A percentile compares a stretch with the other conserved stretches of the same genome.
Conservation (phyloP, 169 alveolate genomes). For the Plasmodium inui region DNA sequence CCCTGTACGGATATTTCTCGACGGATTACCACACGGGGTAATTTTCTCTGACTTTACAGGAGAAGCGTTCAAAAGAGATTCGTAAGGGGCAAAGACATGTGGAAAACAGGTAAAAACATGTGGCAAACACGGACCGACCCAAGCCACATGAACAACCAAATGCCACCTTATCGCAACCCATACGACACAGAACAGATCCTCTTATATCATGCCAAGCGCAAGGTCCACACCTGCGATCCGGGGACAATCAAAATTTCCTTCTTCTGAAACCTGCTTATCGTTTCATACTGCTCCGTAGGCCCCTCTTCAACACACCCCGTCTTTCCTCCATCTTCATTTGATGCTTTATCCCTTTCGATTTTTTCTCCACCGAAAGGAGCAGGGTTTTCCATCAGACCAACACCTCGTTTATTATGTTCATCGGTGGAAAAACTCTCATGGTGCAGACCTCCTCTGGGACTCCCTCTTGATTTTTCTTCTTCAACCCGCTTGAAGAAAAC, state of each 20-base stretch:
- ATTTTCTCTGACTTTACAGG: background rate
- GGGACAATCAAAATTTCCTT: conserved; percentile 47
- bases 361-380: background rate
- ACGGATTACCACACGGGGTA: background rate
- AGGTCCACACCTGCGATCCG: conserved; percentile 58
- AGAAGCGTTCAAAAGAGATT: background rate
- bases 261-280: conserved; percentile 59
- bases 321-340: background rate
- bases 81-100: background rate
- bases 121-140: background rate
- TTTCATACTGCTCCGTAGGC: background rate
- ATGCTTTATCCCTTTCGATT: background rate
- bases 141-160: background rate
- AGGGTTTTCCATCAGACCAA: conserved; percentile 2
- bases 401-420: background rate
- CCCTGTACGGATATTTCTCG: background rate
- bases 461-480: background rate
- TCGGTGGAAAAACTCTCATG: background rate
- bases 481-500: conserved; percentile 10
- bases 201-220: conserved; percentile 16
- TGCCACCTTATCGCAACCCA: background rate
- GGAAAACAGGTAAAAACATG: background rate
- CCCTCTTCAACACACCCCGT: background rate
- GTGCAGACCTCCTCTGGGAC: background rate
- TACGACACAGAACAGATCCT: background rate